A percentile compares a stretch with the other conserved stretches of the same genome.
phyloP scores from a whole-genome alignment of 2,329 filamentous ascomycete species.

The Diaporthe amygdali region DNA sequence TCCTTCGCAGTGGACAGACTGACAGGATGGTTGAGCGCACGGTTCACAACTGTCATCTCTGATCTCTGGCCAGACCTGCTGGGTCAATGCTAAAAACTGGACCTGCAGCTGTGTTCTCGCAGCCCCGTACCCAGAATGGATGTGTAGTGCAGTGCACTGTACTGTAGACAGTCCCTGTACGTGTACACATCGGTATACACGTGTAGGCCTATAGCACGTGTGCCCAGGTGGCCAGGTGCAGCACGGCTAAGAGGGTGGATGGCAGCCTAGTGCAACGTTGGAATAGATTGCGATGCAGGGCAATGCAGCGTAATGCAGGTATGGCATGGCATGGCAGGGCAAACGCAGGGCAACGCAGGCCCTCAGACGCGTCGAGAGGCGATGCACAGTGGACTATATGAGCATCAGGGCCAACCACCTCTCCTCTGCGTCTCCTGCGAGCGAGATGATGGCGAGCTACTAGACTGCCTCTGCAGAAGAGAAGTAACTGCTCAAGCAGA shows the following conservation, averaged over 20 bases:
- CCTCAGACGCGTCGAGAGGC: background rate
- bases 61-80: background rate
- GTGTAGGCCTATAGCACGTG: background rate
- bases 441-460: background rate
- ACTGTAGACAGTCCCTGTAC: no score
- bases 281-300: conserved; percentile 14
- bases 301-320: background rate
- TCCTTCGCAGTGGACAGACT: background rate
- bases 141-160: no score
- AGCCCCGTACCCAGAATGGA: no score
- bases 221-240: background rate
- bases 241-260: background rate
- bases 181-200: background rate
- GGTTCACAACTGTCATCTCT: background rate
- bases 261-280: conserved; percentile 7
- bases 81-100: background rate
- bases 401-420: background rate
- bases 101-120: background rate
- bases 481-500: background rate
- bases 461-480: background rate
- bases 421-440: background rate
- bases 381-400: no score
- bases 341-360: background rate
- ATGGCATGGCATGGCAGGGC: background rate
- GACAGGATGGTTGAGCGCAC: no score